Evolutionary conservation across 495 filamentous ascomycete genomes (phyloP).

Genomic region (Terfezia boudieri): DNA sequence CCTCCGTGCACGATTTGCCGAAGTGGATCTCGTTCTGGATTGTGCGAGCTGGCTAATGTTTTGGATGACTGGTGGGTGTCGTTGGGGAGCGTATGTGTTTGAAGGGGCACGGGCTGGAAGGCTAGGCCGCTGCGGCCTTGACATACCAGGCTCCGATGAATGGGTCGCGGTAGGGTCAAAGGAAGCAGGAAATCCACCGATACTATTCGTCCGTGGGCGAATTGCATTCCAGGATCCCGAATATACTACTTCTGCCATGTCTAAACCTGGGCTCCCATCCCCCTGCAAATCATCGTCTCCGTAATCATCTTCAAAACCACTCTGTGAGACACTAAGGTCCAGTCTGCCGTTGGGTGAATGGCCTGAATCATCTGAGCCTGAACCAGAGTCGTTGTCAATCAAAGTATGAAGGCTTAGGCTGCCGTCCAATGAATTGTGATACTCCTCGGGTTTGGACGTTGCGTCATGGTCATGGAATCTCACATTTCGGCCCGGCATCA

Average conservation of each 20-base stretch:
- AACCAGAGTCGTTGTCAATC: neutral
- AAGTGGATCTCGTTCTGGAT: slow-evolving; percentile 20
- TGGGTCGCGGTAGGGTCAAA: neutral
- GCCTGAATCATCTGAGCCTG: neutral
- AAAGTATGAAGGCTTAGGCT: neutral
- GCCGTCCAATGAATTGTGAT: neutral
- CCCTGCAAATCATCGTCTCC: neutral
- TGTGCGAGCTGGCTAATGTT: slow-evolving; percentile 22
- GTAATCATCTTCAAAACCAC: neutral
- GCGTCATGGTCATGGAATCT: neutral
- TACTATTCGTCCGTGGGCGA: neutral
- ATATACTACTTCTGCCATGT: neutral
- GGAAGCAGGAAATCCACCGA: neutral
- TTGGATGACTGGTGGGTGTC: slow-evolving; percentile 40
- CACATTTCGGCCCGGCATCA: neutral
- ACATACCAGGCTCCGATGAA: slow-evolving; percentile 4
- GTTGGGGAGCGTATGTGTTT: slow-evolving; percentile 50
- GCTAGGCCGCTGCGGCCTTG: slow-evolving; percentile 33
- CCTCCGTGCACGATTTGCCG: slow-evolving; percentile 31
- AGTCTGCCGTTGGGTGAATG: neutral
- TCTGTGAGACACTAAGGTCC: neutral
- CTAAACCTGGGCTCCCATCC: neutral
- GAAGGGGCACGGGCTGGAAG: slow-evolving; percentile 43
- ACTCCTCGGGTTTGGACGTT: neutral
- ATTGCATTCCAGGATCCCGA: neutral